phyloP scores from a whole-genome alignment of 805 yeast genomes.

The Tetrapisispora namnaoensis region DNA sequence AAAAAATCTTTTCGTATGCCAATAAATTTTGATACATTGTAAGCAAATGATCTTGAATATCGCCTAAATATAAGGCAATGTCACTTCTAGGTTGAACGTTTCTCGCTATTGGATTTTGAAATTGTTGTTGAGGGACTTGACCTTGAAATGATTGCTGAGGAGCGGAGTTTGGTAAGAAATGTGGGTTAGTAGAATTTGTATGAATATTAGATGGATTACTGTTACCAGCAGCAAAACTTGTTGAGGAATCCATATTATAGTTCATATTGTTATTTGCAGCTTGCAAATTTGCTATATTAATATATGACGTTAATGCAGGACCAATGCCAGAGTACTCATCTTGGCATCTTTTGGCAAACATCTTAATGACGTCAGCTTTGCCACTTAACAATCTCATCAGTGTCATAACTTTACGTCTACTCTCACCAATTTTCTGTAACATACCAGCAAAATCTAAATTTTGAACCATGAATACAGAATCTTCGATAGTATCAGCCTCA shows the following conservation, averaged over 20 bases:
- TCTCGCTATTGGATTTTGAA: background rate
- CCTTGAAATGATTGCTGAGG: background rate
- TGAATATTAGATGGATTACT: background rate
- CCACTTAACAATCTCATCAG: slow-evolving; percentile 81
- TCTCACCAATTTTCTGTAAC: slow-evolving; percentile 77
- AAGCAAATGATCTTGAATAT: slow-evolving; percentile 92
- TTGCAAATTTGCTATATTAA: slow-evolving; percentile 32
- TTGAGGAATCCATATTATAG: slow-evolving; percentile 4
- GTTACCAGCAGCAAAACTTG: background rate
- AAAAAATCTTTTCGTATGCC: slow-evolving; percentile 86
- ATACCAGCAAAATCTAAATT: slow-evolving; percentile 65
- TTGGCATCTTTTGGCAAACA: slow-evolving; percentile 92
- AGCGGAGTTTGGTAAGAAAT: background rate
- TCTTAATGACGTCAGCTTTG: slow-evolving; percentile 91
- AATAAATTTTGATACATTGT: slow-evolving; percentile 89
- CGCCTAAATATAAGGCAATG: slow-evolving; percentile 85
- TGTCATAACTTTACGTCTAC: slow-evolving; percentile 87
- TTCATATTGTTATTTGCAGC: slow-evolving; percentile 7
- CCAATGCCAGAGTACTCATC: slow-evolving; percentile 44
- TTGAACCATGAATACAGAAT: slow-evolving; percentile 71
- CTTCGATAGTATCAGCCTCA: slow-evolving; percentile 73
- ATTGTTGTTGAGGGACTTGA: background rate
- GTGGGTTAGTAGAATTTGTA: background rate
- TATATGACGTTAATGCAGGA: slow-evolving; percentile 33
- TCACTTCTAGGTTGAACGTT: slow-evolving; percentile 70